phyloP scores from a whole-genome alignment of 2,329 filamentous ascomycete species.

The Scedosporium boydii region DNA sequence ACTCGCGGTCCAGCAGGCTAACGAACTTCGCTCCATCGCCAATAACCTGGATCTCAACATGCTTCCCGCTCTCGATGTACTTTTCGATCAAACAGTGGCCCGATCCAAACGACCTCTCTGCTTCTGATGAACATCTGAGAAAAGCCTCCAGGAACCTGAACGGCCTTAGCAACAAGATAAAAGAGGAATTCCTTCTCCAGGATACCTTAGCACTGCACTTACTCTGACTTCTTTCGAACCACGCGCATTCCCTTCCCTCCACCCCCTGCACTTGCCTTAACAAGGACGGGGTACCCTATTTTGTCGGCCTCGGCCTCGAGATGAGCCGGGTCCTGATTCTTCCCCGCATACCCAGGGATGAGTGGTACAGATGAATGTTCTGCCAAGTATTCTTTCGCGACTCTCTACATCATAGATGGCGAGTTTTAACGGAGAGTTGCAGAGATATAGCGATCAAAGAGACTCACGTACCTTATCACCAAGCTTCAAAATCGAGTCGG shows the following conservation, averaged over 20 bases:
- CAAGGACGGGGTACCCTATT: conserved; percentile 25
- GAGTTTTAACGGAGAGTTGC: conserved; percentile 23
- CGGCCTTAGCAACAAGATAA: conserved; percentile 28
- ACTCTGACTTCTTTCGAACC: conserved; percentile 8
- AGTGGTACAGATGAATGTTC: conserved; percentile 19
- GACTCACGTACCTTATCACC: conserved; percentile 17
- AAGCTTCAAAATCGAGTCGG: conserved; percentile 28
- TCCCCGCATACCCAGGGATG: conserved; percentile 21
- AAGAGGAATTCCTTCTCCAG: background rate
- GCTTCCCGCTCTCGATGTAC: conserved; percentile 29
- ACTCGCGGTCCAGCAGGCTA: conserved; percentile 36
- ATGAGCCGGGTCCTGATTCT: conserved; percentile 7
- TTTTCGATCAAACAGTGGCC: conserved; percentile 26
- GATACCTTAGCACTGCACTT: background rate
- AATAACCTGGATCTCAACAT: conserved; percentile 41
- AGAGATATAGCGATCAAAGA: background rate
- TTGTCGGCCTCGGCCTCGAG: conserved; percentile 20
- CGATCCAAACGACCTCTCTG: background rate
- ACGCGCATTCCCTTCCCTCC: conserved; percentile 30
- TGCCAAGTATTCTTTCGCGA: conserved; percentile 15
- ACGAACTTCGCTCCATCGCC: conserved; percentile 34
- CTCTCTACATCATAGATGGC: background rate
- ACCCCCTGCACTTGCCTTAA: conserved; percentile 32
- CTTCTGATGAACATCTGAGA: conserved; percentile 1
- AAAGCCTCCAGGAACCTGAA: conserved; percentile 15